Conservation (phyloP, 306 rosid species). For the Castanopsis chinensis region DNA sequence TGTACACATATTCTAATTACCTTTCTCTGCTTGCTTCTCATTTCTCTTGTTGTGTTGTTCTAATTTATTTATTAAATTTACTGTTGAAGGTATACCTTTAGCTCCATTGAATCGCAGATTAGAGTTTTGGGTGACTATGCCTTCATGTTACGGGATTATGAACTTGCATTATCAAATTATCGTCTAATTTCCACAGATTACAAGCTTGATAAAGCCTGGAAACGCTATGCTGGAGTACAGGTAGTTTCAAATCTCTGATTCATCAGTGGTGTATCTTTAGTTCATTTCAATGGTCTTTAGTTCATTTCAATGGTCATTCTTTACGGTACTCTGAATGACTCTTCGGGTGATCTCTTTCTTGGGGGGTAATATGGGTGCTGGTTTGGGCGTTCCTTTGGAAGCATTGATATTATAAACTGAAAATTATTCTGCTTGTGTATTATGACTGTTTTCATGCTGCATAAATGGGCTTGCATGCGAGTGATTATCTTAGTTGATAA, state of each 20-base stretch:
- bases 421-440: neutral
- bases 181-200: conserved; percentile 95
- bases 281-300: neutral
- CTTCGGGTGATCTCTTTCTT: neutral
- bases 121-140: conserved; percentile 98
- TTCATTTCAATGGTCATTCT: neutral
- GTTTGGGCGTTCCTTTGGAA: neutral
- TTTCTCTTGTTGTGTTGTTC: conserved; percentile 21
- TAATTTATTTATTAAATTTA: conserved; percentile 36
- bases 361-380: neutral
- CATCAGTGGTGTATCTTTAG: neutral
- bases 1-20: conserved; percentile 17
- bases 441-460: neutral
- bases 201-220: conserved; percentile 99
- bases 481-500: too few species aligned
- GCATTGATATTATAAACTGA: neutral
- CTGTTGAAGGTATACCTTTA: conserved; percentile 79
- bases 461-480: neutral
- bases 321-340: neutral
- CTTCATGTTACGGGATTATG: conserved; percentile 96
- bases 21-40: conserved; percentile 12
- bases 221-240: conserved; percentile 97
- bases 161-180: conserved; percentile 93
- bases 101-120: conserved; percentile 93
- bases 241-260: conserved; percentile 39